Evolutionary conservation across 1,139 yeast genomes (phyloP), one percentile per base, ranked within the genome.

Genomic region (Casaregolazyma lundiana): DNA sequence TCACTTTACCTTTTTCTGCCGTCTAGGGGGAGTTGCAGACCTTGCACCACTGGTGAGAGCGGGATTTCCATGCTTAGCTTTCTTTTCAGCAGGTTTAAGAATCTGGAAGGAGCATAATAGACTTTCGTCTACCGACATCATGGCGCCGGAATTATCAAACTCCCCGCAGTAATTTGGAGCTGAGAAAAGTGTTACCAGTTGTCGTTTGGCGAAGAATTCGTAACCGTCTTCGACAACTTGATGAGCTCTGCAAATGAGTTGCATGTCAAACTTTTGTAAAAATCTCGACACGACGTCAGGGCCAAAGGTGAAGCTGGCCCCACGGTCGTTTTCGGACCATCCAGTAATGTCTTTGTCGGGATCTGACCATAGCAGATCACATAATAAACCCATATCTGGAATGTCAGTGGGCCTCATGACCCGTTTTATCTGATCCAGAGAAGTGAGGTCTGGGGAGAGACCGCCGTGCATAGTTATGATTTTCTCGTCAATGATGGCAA

Each of bases 381-480:
- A 89, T 58, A 90, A 76, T 62, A 90, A 76, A 26, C 97, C 96
- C 53, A 86, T 94, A 68, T 90, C 97, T 44, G 97, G 97, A 61
- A 90, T 88, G 72, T 90, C 97, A 39, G 97, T 90, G 54, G 97
- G 97, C 71, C 97, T 83, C 96, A 88, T 89, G 54, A 90, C 95
- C 66, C 96, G 81, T 75, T 96, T 84, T 62, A 90, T 89, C 71
- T 90, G 97, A 68, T 89, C 96, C 97, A 90, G 87, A 48, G 95
- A 81, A 72, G 87, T 89, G 67, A 90, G 79, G 70, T 89, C 97
- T 44, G 97, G 97, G 34, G 95, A 85, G 59, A 90, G 77, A 50
- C 97, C 97, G 60, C 97, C 97, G 70, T 90, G 97, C 96, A 90
- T 88, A 53, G 96, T 87, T 67, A 90, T 89, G 68, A 90, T 90